phyloP scores from a whole-genome alignment of 1,139 yeast genomes.

The Nakaseomyces nivariensis region DNA sequence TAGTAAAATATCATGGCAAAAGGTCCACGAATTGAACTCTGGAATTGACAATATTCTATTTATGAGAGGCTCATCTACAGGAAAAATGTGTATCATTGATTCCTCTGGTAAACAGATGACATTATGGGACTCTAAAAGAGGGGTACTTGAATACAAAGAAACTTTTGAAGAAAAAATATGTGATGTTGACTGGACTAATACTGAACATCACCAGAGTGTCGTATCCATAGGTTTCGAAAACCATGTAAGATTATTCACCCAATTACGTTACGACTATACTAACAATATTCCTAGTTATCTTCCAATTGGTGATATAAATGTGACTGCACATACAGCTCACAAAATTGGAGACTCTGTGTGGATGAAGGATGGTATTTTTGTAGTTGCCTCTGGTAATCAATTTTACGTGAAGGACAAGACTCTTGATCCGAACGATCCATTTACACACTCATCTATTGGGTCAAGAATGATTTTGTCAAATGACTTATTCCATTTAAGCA shows the following conservation, averaged over 20 bases:
- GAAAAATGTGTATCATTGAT: constrained; percentile 65
- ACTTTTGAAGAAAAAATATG: constrained; percentile 28
- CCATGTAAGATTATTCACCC: constrained; percentile 61
- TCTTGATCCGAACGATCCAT: constrained; percentile 46
- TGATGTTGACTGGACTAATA: constrained; percentile 61
- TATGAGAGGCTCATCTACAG: constrained; percentile 65
- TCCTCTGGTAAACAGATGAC: constrained; percentile 41
- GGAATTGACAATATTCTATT: constrained; percentile 43
- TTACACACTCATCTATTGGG: constrained; percentile 39
- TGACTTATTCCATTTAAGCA: constrained; percentile 54
- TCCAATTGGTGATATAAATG: constrained; percentile 62
- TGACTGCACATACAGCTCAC: constrained; percentile 64
- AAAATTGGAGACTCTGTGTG: constrained; percentile 82
- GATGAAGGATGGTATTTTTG: constrained; percentile 69
- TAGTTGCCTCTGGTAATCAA: constrained; percentile 85
- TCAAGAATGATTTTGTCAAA: constrained; percentile 39
- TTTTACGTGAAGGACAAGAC: constrained; percentile 70
- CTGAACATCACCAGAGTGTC: constrained; percentile 59
- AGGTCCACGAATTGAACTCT: constrained; percentile 42
- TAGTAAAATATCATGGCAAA: constrained; percentile 40
- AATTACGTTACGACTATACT: constrained; percentile 80
- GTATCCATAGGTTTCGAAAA: constrained; percentile 68
- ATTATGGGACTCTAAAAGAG: constrained; percentile 68
- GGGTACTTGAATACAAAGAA: constrained; percentile 56
- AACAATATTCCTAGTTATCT: constrained; percentile 69